Conservation (phyloP, 371 early-diverging fungal genomes). For the Modicella reniformis region DNA sequence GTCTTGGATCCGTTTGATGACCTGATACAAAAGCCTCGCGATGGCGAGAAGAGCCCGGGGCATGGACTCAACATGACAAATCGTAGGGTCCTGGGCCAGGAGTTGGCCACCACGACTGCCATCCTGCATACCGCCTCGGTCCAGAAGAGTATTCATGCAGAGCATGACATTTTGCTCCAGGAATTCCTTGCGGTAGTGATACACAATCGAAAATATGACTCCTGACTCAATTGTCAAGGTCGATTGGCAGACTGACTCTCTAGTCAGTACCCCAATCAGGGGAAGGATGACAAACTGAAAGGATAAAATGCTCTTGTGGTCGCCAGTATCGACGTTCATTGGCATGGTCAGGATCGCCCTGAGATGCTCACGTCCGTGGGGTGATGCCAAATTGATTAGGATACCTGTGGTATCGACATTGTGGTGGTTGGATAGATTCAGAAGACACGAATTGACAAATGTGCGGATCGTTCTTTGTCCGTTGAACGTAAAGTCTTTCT, state of each 20-base stretch:
- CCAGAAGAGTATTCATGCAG: constrained; percentile 25
- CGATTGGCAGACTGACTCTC: constrained; percentile 39
- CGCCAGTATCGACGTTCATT: constrained; percentile 29
- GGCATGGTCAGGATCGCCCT: constrained; percentile 30
- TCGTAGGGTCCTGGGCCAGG: constrained; percentile 2
- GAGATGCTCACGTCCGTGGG: constrained; percentile 8
- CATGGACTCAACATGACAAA: constrained; percentile 21
- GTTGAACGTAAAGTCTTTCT: constrained; percentile 17
- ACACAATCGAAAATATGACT: constrained; percentile 33
- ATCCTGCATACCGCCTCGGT: constrained; percentile 18
- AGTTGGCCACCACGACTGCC: background rate
- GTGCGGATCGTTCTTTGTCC: constrained; percentile 15
- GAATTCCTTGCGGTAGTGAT: constrained; percentile 23
- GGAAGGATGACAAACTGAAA: constrained; percentile 52
- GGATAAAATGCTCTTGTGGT: constrained; percentile 10
- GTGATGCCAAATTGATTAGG: constrained; percentile 28
- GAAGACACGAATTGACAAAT: constrained; percentile 44
- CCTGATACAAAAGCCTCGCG: constrained; percentile 45
- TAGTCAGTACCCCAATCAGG: constrained; percentile 46
- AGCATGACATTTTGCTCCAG: constrained; percentile 26
- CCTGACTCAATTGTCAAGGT: constrained; percentile 34
- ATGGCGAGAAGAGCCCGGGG: constrained; percentile 44
- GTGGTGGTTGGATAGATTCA: constrained; percentile 54
- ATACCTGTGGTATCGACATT: constrained; percentile 37
- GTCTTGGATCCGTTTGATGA: constrained; percentile 40